phyloP scores from a whole-genome alignment of 352 stramenopile species.

The Saprolegnia diclina region DNA sequence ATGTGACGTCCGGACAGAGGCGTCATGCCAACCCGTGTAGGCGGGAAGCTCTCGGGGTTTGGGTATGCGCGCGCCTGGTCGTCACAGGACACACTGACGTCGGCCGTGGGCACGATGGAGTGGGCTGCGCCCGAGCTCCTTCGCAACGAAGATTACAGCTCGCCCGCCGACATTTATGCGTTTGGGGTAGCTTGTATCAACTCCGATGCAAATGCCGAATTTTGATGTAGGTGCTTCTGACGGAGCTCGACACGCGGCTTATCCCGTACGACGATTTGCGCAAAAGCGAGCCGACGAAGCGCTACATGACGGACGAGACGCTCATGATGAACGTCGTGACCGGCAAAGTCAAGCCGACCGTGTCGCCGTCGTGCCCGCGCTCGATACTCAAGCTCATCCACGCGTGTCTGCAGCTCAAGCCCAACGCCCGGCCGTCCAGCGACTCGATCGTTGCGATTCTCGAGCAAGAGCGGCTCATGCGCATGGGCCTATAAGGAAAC shows the following conservation, averaged over 20 bases:
- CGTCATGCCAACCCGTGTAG: background rate
- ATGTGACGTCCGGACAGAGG: too few relatives aligned
- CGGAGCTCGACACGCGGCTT: conserved; percentile 23
- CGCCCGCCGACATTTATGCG: conserved; percentile 21
- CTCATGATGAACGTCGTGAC: conserved; percentile 25
- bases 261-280: conserved; percentile 23
- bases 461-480: conserved; percentile 24
- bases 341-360: conserved; percentile 15
- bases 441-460: conserved; percentile 24
- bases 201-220: background rate
- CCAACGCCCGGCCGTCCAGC: background rate
- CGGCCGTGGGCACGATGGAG: conserved; percentile 25
- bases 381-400: conserved; percentile 28
- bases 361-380: conserved; percentile 22
- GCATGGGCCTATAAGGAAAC: conserved; percentile 24
- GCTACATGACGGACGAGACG: conserved; percentile 20
- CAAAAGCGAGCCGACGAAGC: conserved; percentile 2
- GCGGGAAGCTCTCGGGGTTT: conserved; percentile 26
- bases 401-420: conserved; percentile 21
- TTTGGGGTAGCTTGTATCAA: conserved; percentile 20
- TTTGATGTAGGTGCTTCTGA: conserved; percentile 23
- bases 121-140: conserved; percentile 26
- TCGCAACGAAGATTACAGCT: conserved; percentile 28
- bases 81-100: conserved; percentile 24
- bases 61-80: conserved; percentile 20